A percentile compares a stretch with the other conserved stretches of the same genome.
phyloP scores from a whole-genome alignment of 148 eudicot genomes.

The Amaranthus cruentus region DNA sequence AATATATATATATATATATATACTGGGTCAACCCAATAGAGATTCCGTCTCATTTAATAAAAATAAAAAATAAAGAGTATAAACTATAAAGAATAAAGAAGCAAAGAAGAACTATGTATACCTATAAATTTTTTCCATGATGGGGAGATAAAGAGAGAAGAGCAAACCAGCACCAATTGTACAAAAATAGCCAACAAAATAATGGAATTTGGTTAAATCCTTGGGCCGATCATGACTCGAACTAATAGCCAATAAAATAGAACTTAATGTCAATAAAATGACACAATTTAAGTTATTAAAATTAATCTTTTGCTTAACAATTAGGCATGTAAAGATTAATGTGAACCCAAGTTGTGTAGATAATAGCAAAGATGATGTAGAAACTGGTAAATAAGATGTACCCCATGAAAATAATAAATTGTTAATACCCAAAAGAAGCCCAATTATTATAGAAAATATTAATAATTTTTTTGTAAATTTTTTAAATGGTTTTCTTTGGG shows the following conservation, averaged over 20 bases:
- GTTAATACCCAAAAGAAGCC: constrained; percentile 44
- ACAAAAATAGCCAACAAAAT: constrained; percentile 55
- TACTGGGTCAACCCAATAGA: not conserved
- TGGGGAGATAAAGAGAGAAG: constrained; percentile 67
- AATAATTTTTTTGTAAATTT: constrained; percentile 26
- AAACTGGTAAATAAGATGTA: constrained; percentile 66
- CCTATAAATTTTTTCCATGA: constrained; percentile 76
- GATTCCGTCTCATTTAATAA: not conserved
- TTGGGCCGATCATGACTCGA: constrained; percentile 44
- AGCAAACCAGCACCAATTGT: constrained; percentile 61
- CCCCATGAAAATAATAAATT: constrained; percentile 78
- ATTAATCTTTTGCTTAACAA: constrained; percentile 53
- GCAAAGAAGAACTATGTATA: not conserved
- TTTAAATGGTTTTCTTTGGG: constrained; percentile 48
- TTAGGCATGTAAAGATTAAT: constrained; percentile 48
- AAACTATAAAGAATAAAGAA: too few relatives aligned
- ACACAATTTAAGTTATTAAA: constrained; percentile 73
- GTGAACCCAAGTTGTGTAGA: constrained; percentile 65
- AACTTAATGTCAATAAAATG: constrained; percentile 51
- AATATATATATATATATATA: too few relatives aligned
- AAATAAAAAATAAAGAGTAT: too few relatives aligned
- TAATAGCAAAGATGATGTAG: constrained; percentile 57
- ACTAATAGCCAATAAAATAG: constrained; percentile 45
- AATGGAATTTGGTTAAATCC: constrained; percentile 39
- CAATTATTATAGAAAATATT: constrained; percentile 26